These are phyloP conservation scores for Aeschynomene evenia DNA, from an alignment of 306 rosid species.

Conservation along the genomic window DNA sequence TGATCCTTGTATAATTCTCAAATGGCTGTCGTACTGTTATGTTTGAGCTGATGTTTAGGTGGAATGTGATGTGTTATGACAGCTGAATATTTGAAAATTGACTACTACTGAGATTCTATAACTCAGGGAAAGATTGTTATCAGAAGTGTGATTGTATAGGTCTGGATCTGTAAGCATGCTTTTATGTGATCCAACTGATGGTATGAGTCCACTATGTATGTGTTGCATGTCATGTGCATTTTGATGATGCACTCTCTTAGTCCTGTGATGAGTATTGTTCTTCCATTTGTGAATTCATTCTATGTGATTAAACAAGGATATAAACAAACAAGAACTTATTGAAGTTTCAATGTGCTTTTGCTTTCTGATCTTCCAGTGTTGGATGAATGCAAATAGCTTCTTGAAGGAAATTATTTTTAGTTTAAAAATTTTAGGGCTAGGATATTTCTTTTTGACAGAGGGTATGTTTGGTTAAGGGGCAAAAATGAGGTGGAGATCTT, in stretches of 20 bases:
- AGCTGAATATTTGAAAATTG: not conserved
- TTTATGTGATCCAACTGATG: not conserved
- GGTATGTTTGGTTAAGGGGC: too few relatives aligned
- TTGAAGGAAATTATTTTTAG: slow-evolving; percentile 7
- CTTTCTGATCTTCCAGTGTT: slow-evolving; percentile 17
- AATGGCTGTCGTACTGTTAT: not conserved
- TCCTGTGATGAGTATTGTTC: not conserved
- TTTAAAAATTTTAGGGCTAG: not conserved
- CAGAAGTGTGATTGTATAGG: not conserved
- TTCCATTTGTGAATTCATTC: not conserved
- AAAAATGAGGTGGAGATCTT: too few relatives aligned
- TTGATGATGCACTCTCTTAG: slow-evolving; percentile 7
- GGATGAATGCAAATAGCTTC: not conserved
- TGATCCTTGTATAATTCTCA: not conserved
- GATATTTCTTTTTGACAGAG: too few relatives aligned
- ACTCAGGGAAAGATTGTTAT: not conserved
- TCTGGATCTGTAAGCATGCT: not conserved
- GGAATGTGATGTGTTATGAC: not conserved
- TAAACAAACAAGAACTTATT: not conserved
- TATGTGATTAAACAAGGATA: not conserved
- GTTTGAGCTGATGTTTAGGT: slow-evolving; percentile 4
- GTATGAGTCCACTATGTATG: not conserved
- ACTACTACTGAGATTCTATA: not conserved
- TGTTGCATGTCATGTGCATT: not conserved
- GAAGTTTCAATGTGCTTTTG: slow-evolving; percentile 22